phyloP scores from a whole-genome alignment of 1,139 yeast genomes.

The Geotrichum histeridarum region DNA sequence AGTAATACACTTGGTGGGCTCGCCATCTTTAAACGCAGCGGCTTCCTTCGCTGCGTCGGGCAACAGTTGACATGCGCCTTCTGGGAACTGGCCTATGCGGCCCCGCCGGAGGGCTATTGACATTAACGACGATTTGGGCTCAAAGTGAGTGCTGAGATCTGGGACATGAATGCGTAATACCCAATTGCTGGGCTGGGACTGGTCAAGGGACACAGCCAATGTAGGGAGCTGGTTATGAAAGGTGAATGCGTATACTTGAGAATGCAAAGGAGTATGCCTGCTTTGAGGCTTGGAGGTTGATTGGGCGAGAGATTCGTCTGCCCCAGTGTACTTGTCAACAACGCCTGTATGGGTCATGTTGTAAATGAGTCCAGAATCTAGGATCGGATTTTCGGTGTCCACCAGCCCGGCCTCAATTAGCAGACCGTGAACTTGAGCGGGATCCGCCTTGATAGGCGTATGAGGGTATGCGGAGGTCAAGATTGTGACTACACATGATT shows the following conservation, averaged over 20 bases:
- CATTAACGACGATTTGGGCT: conserved; percentile 12
- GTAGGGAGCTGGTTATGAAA: conserved; percentile 1
- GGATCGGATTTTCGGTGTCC: conserved; percentile 11
- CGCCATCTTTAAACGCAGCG: conserved; percentile 6
- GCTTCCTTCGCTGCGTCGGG: conserved; percentile 3
- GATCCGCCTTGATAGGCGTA: background rate
- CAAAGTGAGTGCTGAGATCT: conserved; percentile 12
- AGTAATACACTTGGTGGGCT: conserved; percentile 20
- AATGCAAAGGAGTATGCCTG: background rate
- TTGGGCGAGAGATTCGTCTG: background rate
- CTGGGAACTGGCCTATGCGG: conserved; percentile 12
- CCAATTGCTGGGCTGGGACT: conserved; percentile 1
- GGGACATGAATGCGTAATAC: conserved; percentile 18
- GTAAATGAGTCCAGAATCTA: conserved; percentile 17
- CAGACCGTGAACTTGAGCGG: conserved; percentile 15
- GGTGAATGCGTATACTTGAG: conserved; percentile 5
- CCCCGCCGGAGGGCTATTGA: conserved; percentile 14
- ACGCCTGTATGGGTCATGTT: conserved; percentile 2
- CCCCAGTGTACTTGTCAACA: conserved; percentile 5
- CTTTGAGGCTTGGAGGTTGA: background rate
- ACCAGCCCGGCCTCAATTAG: conserved; percentile 13
- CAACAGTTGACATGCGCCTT: conserved; percentile 14
- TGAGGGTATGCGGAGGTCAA: conserved; percentile 4
- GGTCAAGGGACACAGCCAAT: conserved; percentile 19
- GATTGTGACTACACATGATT: conserved; percentile 21